Conservation (phyloP, 805 yeast genomes). For the Saccharomycopsis sp. region DNA sequence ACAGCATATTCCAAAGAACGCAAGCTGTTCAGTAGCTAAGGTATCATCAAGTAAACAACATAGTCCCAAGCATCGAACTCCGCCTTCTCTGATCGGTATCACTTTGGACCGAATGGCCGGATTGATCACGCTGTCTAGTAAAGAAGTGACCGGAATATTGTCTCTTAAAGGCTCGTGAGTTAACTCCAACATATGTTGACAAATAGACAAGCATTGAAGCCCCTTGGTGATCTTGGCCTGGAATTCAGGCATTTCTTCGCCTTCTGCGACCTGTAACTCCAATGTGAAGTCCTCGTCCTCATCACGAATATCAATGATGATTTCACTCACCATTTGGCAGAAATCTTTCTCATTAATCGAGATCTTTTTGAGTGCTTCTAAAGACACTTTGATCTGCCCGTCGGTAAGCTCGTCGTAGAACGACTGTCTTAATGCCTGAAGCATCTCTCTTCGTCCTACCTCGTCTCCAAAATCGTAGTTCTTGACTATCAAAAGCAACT, state of each 20-base stretch:
- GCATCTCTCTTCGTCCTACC: slow-evolving; percentile 75
- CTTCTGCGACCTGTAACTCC: slow-evolving; percentile 23
- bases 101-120: slow-evolving; percentile 68
- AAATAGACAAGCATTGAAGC: slow-evolving; percentile 58
- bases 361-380: slow-evolving; percentile 60
- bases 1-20: slow-evolving; percentile 62
- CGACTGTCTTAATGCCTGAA: slow-evolving; percentile 52
- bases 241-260: slow-evolving; percentile 23
- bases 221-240: slow-evolving; percentile 24
- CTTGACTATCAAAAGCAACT: slow-evolving; percentile 58
- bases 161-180: slow-evolving; percentile 58
- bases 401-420: slow-evolving; percentile 52
- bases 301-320: slow-evolving; percentile 79
- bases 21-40: slow-evolving; percentile 58
- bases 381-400: slow-evolving; percentile 44
- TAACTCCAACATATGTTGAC: slow-evolving; percentile 63
- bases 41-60: slow-evolving; percentile 66
- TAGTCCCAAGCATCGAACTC: slow-evolving; percentile 71
- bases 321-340: slow-evolving; percentile 76
- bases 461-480: slow-evolving; percentile 86
- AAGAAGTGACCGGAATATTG: slow-evolving; percentile 58
- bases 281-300: slow-evolving; percentile 32
- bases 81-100: slow-evolving; percentile 51
- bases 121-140: slow-evolving; percentile 68
- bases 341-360: slow-evolving; percentile 82